These are phyloP conservation scores for Chytriomyces sp. DNA, from an alignment of 192 early-diverging fungal species.

Conservation along the genomic window DNA sequence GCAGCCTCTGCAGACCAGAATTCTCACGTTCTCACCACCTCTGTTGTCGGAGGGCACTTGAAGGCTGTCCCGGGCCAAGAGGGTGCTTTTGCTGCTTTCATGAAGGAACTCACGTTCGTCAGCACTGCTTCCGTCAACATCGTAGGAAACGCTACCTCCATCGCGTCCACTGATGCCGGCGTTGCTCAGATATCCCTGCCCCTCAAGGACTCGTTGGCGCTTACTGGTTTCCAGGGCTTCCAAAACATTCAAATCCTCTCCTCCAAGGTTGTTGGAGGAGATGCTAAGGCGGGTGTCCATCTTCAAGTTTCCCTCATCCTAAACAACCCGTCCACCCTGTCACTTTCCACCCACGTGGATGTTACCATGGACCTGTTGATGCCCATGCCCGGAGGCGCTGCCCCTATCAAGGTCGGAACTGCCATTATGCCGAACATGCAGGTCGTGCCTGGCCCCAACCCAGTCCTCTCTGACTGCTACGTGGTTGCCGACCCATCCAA, in stretches of 20 bases:
- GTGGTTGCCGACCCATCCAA: background rate
- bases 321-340: conserved; percentile 4
- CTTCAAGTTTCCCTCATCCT: background rate
- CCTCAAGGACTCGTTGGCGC: background rate
- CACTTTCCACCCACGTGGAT: background rate
- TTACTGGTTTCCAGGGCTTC: conserved; percentile 14
- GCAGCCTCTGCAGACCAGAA: conserved; percentile 5
- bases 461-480: background rate
- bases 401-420: conserved; percentile 2
- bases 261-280: conserved; percentile 12
- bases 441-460: conserved; percentile 6
- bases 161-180: conserved; percentile 3
- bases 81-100: background rate
- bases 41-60: background rate
- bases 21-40: conserved; percentile 5
- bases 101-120: background rate
- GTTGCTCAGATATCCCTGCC: background rate
- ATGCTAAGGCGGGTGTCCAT: background rate
- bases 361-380: background rate
- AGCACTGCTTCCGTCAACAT: conserved; percentile 1
- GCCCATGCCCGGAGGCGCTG: background rate
- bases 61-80: conserved; percentile 17
- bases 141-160: background rate
- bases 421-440: background rate
- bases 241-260: background rate